These are phyloP conservation scores for Pseudogymnoascus sp. DNA, from an alignment of 2,329 filamentous ascomycete species.

Conservation along the genomic window DNA sequence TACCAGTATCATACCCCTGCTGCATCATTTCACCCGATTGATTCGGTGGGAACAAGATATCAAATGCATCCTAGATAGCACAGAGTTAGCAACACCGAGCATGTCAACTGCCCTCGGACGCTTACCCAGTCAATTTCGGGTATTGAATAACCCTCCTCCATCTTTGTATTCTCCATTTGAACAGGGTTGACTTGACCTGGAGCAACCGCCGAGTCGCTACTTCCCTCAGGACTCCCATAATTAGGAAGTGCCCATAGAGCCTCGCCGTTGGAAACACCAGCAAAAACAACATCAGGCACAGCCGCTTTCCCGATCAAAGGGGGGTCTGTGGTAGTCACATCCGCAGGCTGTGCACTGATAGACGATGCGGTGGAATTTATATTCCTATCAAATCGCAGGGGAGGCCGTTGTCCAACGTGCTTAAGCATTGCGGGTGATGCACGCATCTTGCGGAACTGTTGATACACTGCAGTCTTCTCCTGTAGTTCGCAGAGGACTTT, in stretches of 20 bases:
- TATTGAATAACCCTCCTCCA: slow-evolving; percentile 30
- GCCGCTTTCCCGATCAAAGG: slow-evolving; percentile 10
- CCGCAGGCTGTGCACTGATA: neutral
- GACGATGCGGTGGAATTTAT: neutral
- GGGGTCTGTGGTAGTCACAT: no score
- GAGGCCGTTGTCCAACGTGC: slow-evolving; percentile 20
- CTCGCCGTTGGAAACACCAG: slow-evolving; percentile 41
- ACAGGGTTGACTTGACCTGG: slow-evolving; percentile 13
- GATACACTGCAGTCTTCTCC: slow-evolving; percentile 52
- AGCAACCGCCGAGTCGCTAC: slow-evolving; percentile 34
- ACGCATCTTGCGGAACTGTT: slow-evolving; percentile 48
- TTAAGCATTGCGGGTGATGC: slow-evolving; percentile 34
- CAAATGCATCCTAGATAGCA: slow-evolving; percentile 22
- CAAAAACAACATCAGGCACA: slow-evolving; percentile 29
- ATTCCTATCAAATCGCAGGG: slow-evolving; percentile 13
- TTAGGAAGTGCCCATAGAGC: slow-evolving; percentile 36
- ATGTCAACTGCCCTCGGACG: slow-evolving; percentile 14
- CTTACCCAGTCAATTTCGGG: slow-evolving; percentile 60
- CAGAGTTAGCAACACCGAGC: neutral
- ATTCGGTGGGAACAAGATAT: slow-evolving; percentile 25
- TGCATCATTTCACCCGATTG: slow-evolving; percentile 12
- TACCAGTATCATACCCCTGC: neutral
- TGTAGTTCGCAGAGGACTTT: slow-evolving; percentile 55
- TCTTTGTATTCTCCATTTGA: slow-evolving; percentile 4
- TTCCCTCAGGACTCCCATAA: slow-evolving; percentile 35